These are phyloP conservation scores for Trypanosoma avium DNA, from an alignment of 208 protist genomes.

Conservation along the genomic window DNA sequence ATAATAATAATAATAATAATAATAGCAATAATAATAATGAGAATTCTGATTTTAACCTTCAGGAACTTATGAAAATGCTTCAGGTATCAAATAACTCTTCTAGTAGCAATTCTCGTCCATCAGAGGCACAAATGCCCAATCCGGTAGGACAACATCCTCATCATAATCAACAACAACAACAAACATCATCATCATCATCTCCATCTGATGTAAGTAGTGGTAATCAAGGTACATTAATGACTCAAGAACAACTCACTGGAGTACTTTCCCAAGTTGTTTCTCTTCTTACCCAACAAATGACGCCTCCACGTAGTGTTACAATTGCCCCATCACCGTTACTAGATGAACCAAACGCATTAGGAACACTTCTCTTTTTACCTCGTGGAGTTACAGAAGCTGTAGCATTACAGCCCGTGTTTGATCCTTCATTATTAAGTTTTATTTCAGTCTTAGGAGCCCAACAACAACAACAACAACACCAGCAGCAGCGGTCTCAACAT, in stretches of 20 bases:
- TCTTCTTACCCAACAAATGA: conserved; percentile 5
- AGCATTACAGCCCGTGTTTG: conserved; percentile 16
- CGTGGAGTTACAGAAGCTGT: conserved; percentile 18
- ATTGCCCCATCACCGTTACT: conserved; percentile 19
- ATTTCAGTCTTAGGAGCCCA: conserved; percentile 4
- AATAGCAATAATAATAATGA: not conserved
- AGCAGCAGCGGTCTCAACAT: too few species aligned
- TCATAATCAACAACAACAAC: too few species aligned
- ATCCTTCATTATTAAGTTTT: conserved; percentile 3
- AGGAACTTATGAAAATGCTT: conserved; percentile 9
- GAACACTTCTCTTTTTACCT: conserved; percentile 28
- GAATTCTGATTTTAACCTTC: not conserved
- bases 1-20: too few species aligned
- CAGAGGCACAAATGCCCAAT: not conserved
- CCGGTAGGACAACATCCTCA: not conserved
- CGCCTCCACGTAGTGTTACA: conserved; percentile 1
- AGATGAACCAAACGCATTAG: conserved; percentile 12
- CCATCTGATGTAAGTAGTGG: not conserved
- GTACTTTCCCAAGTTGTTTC: conserved; percentile 15
- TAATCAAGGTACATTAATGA: not conserved
- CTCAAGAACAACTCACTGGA: conserved; percentile 13
- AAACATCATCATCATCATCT: not conserved
- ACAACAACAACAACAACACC: not conserved
- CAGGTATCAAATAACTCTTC: not conserved
- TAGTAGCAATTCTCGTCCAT: not conserved